These are phyloP conservation scores for Nephelium lappaceum DNA, from an alignment of 345 rosid species.

Conservation along the genomic window DNA sequence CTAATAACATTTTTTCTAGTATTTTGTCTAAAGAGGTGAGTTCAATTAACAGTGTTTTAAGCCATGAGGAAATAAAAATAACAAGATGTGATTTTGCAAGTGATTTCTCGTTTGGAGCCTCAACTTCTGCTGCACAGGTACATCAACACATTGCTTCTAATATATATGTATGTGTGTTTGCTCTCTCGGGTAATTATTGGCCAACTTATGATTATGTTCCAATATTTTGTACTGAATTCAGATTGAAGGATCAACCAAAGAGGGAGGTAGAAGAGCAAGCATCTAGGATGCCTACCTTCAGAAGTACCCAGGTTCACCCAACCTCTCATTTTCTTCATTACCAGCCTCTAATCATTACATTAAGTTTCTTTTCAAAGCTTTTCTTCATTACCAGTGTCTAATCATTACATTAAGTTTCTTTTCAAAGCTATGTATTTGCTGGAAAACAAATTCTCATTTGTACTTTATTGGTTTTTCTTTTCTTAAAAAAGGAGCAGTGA, in stretches of 20 bases:
- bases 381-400: background rate
- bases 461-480: background rate
- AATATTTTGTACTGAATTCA: background rate
- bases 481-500: background rate
- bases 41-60: background rate
- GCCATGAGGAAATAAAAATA: background rate
- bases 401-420: background rate
- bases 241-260: slow-evolving; percentile 34
- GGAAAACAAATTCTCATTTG: background rate
- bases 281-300: slow-evolving; percentile 40
- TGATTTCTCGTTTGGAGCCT: slow-evolving; percentile 42
- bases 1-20: no score
- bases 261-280: slow-evolving; percentile 37
- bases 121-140: slow-evolving; percentile 51
- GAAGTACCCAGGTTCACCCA: slow-evolving; percentile 26
- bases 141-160: no score
- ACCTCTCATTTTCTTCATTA: background rate
- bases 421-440: background rate
- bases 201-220: no score
- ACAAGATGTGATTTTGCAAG: slow-evolving; percentile 40
- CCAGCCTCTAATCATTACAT: background rate
- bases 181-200: no score
- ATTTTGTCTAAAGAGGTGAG: background rate
- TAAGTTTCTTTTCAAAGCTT: background rate
- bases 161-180: no score